These are phyloP conservation scores for Backusella mclennaniae DNA, from an alignment of 192 early-diverging fungal species.

Conservation along the genomic window DNA sequence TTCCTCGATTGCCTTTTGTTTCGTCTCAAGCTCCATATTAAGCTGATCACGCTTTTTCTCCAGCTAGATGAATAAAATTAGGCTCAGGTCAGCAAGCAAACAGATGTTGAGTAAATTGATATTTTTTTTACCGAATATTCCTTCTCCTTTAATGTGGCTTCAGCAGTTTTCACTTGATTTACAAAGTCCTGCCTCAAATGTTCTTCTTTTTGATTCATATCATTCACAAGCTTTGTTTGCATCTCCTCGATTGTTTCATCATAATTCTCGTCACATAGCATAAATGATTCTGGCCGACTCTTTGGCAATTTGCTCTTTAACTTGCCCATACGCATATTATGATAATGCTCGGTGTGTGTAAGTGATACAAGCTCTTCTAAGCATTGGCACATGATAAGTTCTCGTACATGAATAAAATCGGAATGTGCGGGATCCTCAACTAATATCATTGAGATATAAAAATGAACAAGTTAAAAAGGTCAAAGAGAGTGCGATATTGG, in stretches of 20 bases:
- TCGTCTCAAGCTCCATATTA: not conserved
- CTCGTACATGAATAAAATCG: constrained; percentile 89
- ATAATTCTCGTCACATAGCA: constrained; percentile 80
- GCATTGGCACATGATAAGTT: constrained; percentile 64
- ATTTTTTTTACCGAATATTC: constrained; percentile 45
- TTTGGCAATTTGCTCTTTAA: constrained; percentile 49
- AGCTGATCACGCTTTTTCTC: not conserved
- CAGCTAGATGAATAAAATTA: not conserved
- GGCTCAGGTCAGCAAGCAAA: not conserved
- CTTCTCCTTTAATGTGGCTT: constrained; percentile 38
- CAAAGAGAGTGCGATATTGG: not conserved
- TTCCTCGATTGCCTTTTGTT: not conserved
- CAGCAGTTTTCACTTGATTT: constrained; percentile 47
- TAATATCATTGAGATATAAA: constrained; percentile 18
- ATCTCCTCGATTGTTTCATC: constrained; percentile 69
- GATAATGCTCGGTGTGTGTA: constrained; percentile 77
- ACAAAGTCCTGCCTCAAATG: constrained; percentile 54
- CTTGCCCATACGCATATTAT: constrained; percentile 59
- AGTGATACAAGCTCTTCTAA: constrained; percentile 82
- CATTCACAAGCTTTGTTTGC: constrained; percentile 58
- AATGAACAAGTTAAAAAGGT: not conserved
- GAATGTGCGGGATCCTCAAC: constrained; percentile 91
- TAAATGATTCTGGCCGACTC: constrained; percentile 76
- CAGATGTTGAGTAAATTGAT: not conserved
- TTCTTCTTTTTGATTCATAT: constrained; percentile 61